Evolutionary conservation across 192 early-diverging fungal genomes (phyloP), one percentile per base, ranked within the genome.

Genomic region (Dispira simplex): DNA sequence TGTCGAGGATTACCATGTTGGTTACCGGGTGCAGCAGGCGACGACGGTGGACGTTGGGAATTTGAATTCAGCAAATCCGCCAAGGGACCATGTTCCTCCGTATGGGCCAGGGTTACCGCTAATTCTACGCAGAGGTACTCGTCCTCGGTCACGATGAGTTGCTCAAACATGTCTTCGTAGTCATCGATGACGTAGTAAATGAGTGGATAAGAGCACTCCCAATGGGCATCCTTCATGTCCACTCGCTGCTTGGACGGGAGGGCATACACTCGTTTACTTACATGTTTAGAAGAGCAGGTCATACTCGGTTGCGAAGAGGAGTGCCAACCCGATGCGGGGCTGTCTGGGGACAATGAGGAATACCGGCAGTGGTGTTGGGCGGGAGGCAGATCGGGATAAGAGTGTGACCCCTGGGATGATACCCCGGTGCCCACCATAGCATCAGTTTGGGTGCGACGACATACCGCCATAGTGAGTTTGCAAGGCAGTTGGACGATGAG

Each of bases 111-210:
- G 1, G 32, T 39, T 6, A 39, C 32, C 32, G 32, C 32, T 39
- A 39, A 39, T 39, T 39, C 32, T 39, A 39, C 32, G 32, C 32
- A 39, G 6, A 39, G 32, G 32, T 39, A 39, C 6, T 39, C 32
- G 6, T 39, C 32, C 32, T 39, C 32, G 32, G 32, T 39, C 32
- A 39, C 32, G 6, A 39, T 6, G 6, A 39, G 32, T 39, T 39
- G 32, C 32, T 39, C 32, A 39, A 39, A 39, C 6, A 39, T 39
- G 32, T 39, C 89, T 67, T 95, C 90, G 73, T 84, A 95, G 77
- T 95, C 90, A 72, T 93, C 90, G 59, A 92, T 84, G 43, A 89
- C 87, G 75, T 93, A 95, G 75, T 95, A 93, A 44, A 95, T 89
- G 66, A 88, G 70, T 9, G 92, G 92, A 70, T 87, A 93, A 16